phyloP scores from a whole-genome alignment of 2,329 filamentous ascomycete genomes.

The Arthrocladium fulminans region DNA sequence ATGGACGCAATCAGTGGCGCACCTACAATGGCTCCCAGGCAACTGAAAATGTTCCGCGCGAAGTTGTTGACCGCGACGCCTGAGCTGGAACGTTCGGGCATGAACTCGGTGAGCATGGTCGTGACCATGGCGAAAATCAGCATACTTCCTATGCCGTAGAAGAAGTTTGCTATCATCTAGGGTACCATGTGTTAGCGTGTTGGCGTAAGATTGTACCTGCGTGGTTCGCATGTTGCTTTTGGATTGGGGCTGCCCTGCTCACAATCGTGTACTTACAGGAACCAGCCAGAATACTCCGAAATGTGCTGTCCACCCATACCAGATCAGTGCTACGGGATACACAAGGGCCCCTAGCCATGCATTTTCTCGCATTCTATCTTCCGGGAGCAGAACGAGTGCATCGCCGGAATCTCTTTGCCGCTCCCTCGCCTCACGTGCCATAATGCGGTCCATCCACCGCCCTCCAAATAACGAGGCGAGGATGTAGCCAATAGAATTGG shows the following conservation, averaged over 20 bases:
- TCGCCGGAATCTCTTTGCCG: conserved; percentile 59
- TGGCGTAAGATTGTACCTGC: conserved; percentile 25
- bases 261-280: conserved; percentile 30
- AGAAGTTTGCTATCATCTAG: conserved; percentile 55
- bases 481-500: conserved; percentile 64
- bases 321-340: conserved; percentile 61
- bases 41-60: conserved; percentile 67
- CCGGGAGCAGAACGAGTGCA: conserved; percentile 59
- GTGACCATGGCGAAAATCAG: conserved; percentile 64
- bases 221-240: neutral
- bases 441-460: conserved; percentile 70
- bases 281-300: conserved; percentile 57
- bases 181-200: conserved; percentile 13
- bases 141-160: conserved; percentile 72
- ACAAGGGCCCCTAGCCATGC: conserved; percentile 64
- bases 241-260: neutral
- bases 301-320: conserved; percentile 67
- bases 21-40: conserved; percentile 59
- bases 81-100: conserved; percentile 60
- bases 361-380: conserved; percentile 77
- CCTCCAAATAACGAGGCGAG: conserved; percentile 61
- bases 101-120: conserved; percentile 79
- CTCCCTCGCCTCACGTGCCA: conserved; percentile 64
- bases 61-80: conserved; percentile 70
- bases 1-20: conserved; percentile 62